These are phyloP conservation scores for Acacia pycnantha DNA, from an alignment of 331 rosid species.

Conservation along the genomic window DNA sequence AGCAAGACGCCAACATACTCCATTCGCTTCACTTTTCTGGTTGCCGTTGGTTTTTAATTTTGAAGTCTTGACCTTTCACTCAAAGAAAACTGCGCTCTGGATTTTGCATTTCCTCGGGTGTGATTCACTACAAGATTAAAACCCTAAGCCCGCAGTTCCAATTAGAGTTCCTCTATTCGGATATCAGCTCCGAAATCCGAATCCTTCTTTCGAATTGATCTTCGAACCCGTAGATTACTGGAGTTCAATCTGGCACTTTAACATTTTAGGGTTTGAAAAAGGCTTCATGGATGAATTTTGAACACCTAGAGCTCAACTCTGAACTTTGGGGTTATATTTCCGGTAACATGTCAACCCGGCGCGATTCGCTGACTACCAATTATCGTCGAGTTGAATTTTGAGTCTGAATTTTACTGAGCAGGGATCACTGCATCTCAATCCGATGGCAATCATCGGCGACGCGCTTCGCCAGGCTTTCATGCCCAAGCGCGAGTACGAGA, in stretches of 20 bases:
- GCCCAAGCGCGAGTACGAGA: slow-evolving; percentile 87
- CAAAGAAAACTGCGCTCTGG: neutral
- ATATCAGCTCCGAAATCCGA: neutral
- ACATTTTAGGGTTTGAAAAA: slow-evolving; percentile 26
- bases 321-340: neutral
- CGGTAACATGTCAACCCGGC: neutral
- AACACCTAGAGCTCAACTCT: slow-evolving; percentile 20
- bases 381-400: slow-evolving; percentile 4
- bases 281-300: neutral
- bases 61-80: neutral
- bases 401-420: slow-evolving; percentile 13
- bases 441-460: slow-evolving; percentile 79
- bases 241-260: neutral
- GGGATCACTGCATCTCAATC: slow-evolving; percentile 7
- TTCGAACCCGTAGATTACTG: neutral
- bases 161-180: neutral
- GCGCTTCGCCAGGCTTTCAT: slow-evolving; percentile 97
- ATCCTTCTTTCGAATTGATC: neutral
- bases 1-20: neutral
- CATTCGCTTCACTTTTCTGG: neutral
- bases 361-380: neutral
- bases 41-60: neutral
- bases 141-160: neutral
- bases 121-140: neutral
- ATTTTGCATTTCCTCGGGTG: neutral